Conservation (phyloP, 352 stramenopile species). For the Phytophthora fragariaefolia region DNA sequence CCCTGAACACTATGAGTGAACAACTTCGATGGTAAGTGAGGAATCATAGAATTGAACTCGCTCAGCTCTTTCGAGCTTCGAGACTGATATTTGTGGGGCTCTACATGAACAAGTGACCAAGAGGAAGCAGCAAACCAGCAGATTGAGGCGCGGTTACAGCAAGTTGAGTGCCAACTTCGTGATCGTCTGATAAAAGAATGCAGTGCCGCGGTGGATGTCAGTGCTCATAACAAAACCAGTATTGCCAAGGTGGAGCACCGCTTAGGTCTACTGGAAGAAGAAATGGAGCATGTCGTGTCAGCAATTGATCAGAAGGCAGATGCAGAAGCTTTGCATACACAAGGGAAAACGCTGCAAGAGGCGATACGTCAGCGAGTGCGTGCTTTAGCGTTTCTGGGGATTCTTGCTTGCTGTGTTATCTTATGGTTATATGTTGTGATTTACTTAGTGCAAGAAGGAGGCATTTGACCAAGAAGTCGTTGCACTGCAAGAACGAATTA, state of each 20-base stretch:
- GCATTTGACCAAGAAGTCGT: slow-evolving; percentile 58
- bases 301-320: slow-evolving; percentile 62
- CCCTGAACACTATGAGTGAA: slow-evolving; percentile 55
- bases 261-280: slow-evolving; percentile 60
- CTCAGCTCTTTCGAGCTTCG: background rate
- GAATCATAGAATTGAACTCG: background rate
- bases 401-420: background rate
- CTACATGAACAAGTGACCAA: slow-evolving; percentile 21
- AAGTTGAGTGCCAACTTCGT: slow-evolving; percentile 22
- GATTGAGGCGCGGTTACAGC: slow-evolving; percentile 15
- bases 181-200: background rate
- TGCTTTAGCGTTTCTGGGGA: background rate
- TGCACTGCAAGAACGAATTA: slow-evolving; percentile 34
- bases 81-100: background rate
- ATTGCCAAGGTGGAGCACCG: slow-evolving; percentile 41
- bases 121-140: slow-evolving; percentile 20
- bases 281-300: slow-evolving; percentile 53
- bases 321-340: slow-evolving; percentile 30
- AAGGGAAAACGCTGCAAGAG: slow-evolving; percentile 45
- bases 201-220: slow-evolving; percentile 18
- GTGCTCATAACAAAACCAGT: slow-evolving; percentile 1
- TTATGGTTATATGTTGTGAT: background rate
- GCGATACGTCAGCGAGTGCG: slow-evolving; percentile 55
- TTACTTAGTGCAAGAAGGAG: slow-evolving; percentile 56
- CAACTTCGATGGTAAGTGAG: slow-evolving; percentile 44